phyloP scores from a whole-genome alignment of 352 stramenopile species.

The Paralagenidium karlingii region DNA sequence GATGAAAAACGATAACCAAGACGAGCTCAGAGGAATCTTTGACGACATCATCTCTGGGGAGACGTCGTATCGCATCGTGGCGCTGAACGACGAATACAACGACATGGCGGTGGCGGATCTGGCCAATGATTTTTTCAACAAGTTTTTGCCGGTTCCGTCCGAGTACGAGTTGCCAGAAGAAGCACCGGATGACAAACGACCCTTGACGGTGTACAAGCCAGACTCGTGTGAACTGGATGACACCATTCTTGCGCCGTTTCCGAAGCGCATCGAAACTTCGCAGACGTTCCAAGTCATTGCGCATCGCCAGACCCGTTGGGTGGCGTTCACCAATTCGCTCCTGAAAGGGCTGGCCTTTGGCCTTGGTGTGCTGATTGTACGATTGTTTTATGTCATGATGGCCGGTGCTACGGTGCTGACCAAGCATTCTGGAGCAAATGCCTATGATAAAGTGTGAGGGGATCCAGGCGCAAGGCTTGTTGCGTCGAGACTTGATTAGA shows the following conservation, averaged over 20 bases:
- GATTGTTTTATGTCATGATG: constrained; percentile 68
- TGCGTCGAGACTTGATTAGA: too few relatives aligned
- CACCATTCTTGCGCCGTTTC: constrained; percentile 53
- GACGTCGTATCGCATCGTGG: constrained; percentile 62
- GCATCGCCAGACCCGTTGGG: constrained; percentile 69
- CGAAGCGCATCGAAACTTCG: constrained; percentile 37
- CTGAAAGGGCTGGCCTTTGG: constrained; percentile 62
- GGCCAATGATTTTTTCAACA: constrained; percentile 51
- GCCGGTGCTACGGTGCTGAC: constrained; percentile 31
- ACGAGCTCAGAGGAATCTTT: constrained; percentile 58
- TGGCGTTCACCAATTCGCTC: constrained; percentile 67
- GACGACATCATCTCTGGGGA: constrained; percentile 43
- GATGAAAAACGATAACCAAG: constrained; percentile 73
- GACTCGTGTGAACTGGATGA: constrained; percentile 58
- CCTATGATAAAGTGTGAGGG: constrained; percentile 72
- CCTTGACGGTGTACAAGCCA: constrained; percentile 47
- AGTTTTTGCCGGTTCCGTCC: constrained; percentile 53
- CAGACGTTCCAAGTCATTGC: constrained; percentile 73
- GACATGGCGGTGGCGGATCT: constrained; percentile 66
- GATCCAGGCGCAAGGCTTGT: too few relatives aligned
- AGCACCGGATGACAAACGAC: constrained; percentile 10
- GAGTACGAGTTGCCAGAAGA: constrained; percentile 49
- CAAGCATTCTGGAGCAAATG: constrained; percentile 16
- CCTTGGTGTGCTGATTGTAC: constrained; percentile 69
- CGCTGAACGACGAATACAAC: constrained; percentile 81